A percentile compares a stretch with the other conserved stretches of the same genome.
phyloP scores from a whole-genome alignment of 345 rosid species.

The Euphorbia peplus region DNA sequence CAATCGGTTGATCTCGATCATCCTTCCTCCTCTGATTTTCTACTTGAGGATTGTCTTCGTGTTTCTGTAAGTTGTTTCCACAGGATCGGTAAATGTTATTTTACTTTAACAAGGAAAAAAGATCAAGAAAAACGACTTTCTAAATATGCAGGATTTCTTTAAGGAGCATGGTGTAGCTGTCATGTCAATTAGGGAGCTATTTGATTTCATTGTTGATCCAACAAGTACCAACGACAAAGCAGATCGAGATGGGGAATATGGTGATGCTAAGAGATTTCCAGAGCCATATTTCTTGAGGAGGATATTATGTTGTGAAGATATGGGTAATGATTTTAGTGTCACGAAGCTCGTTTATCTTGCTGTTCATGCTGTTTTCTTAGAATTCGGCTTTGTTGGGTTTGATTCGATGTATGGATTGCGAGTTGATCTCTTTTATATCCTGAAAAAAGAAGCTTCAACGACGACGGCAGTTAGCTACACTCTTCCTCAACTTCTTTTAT shows the following conservation, averaged over 20 bases:
- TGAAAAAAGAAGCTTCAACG: slow-evolving; percentile 36
- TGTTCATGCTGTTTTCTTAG: slow-evolving; percentile 65
- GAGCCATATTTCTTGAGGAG: slow-evolving; percentile 62
- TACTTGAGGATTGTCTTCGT: slow-evolving; percentile 91
- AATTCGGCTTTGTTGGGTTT: slow-evolving; percentile 57
- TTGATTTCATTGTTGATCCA: slow-evolving; percentile 79
- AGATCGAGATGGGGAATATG: no score
- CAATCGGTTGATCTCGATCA: slow-evolving; percentile 96
- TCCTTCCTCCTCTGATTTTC: slow-evolving; percentile 84
- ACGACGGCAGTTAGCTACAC: slow-evolving; percentile 49
- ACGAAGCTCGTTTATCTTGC: slow-evolving; percentile 46
- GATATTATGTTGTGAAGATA: slow-evolving; percentile 46
- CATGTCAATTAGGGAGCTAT: slow-evolving; percentile 86
- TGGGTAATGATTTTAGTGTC: slow-evolving; percentile 34
- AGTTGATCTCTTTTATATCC: slow-evolving; percentile 39
- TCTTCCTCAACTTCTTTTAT: slow-evolving; percentile 47
- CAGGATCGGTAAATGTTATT: not conserved
- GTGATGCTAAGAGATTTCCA: slow-evolving; percentile 27
- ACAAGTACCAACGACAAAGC: no score
- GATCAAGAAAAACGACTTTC: not conserved
- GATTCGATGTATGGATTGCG: slow-evolving; percentile 34
- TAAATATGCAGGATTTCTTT: slow-evolving; percentile 66
- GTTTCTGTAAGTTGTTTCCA: slow-evolving; percentile 64
- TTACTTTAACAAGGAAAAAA: not conserved
- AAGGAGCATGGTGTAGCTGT: slow-evolving; percentile 91